Percentiles rank a stretch among this genome's conserved stretches.
phyloP scores from a whole-genome alignment of 805 yeast genomes.

The Sungouiella thailandica region DNA sequence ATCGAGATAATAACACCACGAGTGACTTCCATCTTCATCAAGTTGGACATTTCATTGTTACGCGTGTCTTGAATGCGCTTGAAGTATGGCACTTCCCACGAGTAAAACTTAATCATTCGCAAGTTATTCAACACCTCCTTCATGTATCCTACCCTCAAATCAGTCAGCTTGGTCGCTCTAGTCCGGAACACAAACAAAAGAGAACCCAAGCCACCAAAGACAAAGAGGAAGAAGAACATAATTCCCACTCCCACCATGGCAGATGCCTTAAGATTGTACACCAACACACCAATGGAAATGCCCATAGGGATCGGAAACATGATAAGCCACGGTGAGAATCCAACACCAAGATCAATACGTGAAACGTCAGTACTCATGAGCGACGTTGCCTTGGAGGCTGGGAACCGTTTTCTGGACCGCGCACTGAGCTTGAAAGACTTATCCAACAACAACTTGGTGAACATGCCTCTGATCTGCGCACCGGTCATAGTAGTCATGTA shows the following conservation, averaged over 20 bases:
- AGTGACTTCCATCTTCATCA: slow-evolving; percentile 4
- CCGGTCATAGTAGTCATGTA: slow-evolving; percentile 3
- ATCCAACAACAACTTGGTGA: slow-evolving; percentile 6
- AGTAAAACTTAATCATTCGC: slow-evolving; percentile 9
- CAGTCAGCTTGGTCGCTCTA: slow-evolving; percentile 5
- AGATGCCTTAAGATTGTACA: slow-evolving; percentile 5
- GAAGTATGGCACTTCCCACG: slow-evolving; percentile 9
- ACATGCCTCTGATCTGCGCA: slow-evolving; percentile 2
- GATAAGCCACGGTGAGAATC: slow-evolving; percentile 2
- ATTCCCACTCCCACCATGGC: slow-evolving; percentile 7
- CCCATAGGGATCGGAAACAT: slow-evolving; percentile 3
- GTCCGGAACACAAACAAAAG: slow-evolving; percentile 5
- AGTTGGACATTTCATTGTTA: slow-evolving; percentile 2
- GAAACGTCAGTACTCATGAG: slow-evolving; percentile 7
- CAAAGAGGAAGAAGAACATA: slow-evolving; percentile 3
- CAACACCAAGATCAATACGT: slow-evolving; percentile 6
- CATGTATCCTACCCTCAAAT: slow-evolving; percentile 4
- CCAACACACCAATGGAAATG: slow-evolving; percentile 6
- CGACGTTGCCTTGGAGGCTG: slow-evolving; percentile 6
- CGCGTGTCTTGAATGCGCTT: slow-evolving; percentile 1
- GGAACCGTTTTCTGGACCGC: slow-evolving; percentile 1
- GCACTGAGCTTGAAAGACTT: slow-evolving; percentile 5
- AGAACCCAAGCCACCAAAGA: slow-evolving; percentile 2
- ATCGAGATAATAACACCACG: slow-evolving; percentile 5
- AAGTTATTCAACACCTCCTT: slow-evolving; percentile 7